Evolutionary conservation across 1,284 basidiomycete genomes (phyloP).

Genomic region (Papiliotrema flavescens): DNA sequence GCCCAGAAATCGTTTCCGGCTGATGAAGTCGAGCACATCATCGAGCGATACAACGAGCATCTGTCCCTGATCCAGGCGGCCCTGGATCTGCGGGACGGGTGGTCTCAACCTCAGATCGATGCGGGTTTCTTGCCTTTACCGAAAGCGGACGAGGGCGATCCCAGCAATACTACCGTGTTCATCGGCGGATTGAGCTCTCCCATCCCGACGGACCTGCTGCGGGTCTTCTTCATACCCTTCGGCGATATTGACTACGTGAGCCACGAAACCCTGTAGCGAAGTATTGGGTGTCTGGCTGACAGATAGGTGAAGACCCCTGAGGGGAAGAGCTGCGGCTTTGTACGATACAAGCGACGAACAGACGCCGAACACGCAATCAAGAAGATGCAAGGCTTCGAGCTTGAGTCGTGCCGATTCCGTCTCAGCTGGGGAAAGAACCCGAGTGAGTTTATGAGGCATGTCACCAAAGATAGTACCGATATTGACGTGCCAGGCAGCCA

Average conservation of each 20-base stretch:
- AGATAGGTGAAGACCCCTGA: conserved; percentile 85
- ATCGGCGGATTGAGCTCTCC: conserved; percentile 81
- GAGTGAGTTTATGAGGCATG: too few relatives aligned
- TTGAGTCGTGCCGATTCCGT: conserved; percentile 83
- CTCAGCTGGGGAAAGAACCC: conserved; percentile 83
- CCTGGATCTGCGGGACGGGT: background rate
- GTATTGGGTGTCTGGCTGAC: too few relatives aligned
- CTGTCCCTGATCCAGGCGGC: background rate
- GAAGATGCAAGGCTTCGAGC: conserved; percentile 92
- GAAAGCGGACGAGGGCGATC: conserved; percentile 61
- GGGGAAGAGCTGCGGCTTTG: conserved; percentile 92
- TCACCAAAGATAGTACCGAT: too few relatives aligned
- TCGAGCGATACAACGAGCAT: background rate
- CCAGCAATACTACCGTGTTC: conserved; percentile 88
- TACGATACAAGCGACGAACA: conserved; percentile 72
- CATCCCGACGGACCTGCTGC: conserved; percentile 79
- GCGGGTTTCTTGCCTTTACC: conserved; percentile 3
- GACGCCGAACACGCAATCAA: conserved; percentile 91
- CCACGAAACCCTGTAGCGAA: conserved; percentile 23
- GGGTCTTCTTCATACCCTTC: conserved; percentile 83
- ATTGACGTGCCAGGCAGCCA: background rate
- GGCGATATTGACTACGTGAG: conserved; percentile 86
- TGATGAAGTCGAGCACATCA: background rate
- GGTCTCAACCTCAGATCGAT: background rate
- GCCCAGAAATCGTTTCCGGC: background rate